A percentile compares a stretch with the other conserved stretches of the same genome.
phyloP scores from a whole-genome alignment of 1,284 basidiomycete species.

The Papiliotrema laurentii region DNA sequence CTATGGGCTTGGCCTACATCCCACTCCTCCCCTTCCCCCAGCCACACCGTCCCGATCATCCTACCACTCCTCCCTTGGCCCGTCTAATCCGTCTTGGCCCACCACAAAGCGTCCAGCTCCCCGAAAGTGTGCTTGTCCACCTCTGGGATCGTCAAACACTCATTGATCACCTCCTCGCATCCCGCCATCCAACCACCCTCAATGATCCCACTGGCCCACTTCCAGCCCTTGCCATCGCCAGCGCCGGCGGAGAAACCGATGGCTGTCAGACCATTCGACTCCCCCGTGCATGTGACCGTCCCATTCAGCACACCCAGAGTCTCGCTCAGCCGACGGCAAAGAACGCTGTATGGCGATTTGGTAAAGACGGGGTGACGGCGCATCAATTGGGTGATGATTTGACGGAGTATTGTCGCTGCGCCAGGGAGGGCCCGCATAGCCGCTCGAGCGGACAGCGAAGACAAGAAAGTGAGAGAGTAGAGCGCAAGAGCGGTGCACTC shows the following conservation, averaged over 20 bases:
- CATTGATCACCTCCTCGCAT: conserved; percentile 58
- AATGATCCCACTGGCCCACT: conserved; percentile 61
- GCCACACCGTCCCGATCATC: too few relatives aligned
- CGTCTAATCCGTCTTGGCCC: conserved; percentile 7
- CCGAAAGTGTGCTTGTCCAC: conserved; percentile 31
- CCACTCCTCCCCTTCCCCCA: too few relatives aligned
- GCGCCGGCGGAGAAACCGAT: conserved; percentile 53
- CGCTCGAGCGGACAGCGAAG: conserved; percentile 66
- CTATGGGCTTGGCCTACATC: too few relatives aligned
- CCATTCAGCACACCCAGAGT: conserved; percentile 80
- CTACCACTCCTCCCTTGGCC: background rate
- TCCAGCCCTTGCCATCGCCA: conserved; percentile 69
- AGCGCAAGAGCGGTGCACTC: conserved; percentile 75
- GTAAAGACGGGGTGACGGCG: conserved; percentile 50
- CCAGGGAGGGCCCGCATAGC: conserved; percentile 57
- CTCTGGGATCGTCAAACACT: conserved; percentile 20
- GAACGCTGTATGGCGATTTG: conserved; percentile 57
- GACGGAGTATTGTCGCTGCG: conserved; percentile 44
- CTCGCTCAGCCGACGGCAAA: conserved; percentile 73
- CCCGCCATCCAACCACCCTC: conserved; percentile 70
- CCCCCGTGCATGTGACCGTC: conserved; percentile 27
- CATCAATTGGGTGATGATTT: conserved; percentile 47
- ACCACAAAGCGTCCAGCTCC: conserved; percentile 40
- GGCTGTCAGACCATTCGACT: conserved; percentile 49
- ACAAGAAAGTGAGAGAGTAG: conserved; percentile 81